phyloP scores from a whole-genome alignment of 495 filamentous ascomycete species.

The Penicilliopsis zonata region DNA sequence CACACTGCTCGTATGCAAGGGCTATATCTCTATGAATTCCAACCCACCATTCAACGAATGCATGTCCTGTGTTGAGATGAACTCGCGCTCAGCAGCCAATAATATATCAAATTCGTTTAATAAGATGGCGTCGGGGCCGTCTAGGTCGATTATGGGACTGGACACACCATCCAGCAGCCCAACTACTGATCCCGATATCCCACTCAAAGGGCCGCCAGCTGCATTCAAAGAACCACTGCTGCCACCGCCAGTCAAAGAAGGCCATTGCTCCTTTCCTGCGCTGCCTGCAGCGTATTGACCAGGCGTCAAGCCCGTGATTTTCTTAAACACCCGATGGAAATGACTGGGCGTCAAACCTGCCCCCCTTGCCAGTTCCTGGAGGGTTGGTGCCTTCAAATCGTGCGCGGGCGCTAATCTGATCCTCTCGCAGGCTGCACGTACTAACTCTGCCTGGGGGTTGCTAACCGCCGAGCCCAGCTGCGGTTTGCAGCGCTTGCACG shows the following conservation, averaged over 20 bases:
- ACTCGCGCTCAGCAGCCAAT: conserved; percentile 19
- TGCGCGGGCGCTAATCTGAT: conserved; percentile 14
- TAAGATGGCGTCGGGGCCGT: conserved; percentile 4
- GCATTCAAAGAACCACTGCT: too few species aligned
- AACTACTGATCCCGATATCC: too few species aligned
- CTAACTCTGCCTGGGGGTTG: conserved; percentile 31
- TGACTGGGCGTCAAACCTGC: conserved; percentile 47
- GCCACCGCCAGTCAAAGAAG: too few species aligned
- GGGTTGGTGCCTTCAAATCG: conserved; percentile 26
- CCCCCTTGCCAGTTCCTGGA: conserved; percentile 38
- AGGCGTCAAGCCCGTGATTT: conserved; percentile 46
- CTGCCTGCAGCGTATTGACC: conserved; percentile 32
- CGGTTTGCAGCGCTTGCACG: conserved; percentile 56
- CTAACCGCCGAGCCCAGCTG: conserved; percentile 23
- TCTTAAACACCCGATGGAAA: conserved; percentile 52
- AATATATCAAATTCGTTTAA: conserved; percentile 31
- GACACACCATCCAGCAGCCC: too few species aligned
- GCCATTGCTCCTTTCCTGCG: conserved; percentile 4
- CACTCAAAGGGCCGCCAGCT: too few species aligned
- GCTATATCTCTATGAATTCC: too few species aligned
- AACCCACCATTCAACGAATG: conserved; percentile 10
- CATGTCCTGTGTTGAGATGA: conserved; percentile 4
- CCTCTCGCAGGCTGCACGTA: conserved; percentile 32
- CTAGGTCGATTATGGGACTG: too few species aligned
- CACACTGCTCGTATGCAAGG: too few species aligned